These are phyloP conservation scores for Eucalyptus sideroxylon DNA, from an alignment of 345 rosid genomes.

Conservation along the genomic window DNA sequence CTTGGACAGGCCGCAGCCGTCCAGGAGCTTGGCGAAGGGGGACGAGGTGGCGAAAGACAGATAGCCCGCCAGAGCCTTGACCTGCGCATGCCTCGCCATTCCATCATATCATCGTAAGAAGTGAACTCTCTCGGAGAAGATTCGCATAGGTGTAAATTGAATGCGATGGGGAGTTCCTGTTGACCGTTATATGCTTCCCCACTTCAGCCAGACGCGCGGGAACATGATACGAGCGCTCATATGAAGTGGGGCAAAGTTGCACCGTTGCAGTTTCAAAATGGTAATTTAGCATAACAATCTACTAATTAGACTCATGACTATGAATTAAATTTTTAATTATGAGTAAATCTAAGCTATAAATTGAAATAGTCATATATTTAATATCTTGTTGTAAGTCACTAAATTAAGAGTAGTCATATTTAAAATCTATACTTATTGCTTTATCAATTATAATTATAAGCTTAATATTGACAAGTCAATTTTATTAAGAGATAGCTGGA, in stretches of 20 bases:
- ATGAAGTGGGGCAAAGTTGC: not conserved
- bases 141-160: too few relatives aligned
- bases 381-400: not conserved
- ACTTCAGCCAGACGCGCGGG: not conserved
- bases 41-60: slow-evolving; percentile 32
- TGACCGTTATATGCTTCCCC: not conserved
- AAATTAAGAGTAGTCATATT: not conserved
- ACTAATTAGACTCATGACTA: not conserved
- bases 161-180: not conserved
- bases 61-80: slow-evolving; percentile 21
- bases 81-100: slow-evolving; percentile 46
- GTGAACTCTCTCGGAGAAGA: not conserved
- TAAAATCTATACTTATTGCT: not conserved
- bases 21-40: slow-evolving; percentile 54
- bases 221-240: not conserved
- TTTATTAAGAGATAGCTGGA: not conserved
- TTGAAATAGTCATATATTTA: not conserved
- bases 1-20: slow-evolving; percentile 32
- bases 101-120: slow-evolving; percentile 7
- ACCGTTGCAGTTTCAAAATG: not conserved
- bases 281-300: not conserved
- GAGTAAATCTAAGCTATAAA: not conserved
- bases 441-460: too few relatives aligned
- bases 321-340: not conserved
- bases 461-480: not conserved